Percentiles rank a stretch among this genome's conserved stretches.
These are phyloP conservation scores for Kurtzmaniella cleridarum DNA, from an alignment of 805 yeast species.

Conservation along the genomic window DNA sequence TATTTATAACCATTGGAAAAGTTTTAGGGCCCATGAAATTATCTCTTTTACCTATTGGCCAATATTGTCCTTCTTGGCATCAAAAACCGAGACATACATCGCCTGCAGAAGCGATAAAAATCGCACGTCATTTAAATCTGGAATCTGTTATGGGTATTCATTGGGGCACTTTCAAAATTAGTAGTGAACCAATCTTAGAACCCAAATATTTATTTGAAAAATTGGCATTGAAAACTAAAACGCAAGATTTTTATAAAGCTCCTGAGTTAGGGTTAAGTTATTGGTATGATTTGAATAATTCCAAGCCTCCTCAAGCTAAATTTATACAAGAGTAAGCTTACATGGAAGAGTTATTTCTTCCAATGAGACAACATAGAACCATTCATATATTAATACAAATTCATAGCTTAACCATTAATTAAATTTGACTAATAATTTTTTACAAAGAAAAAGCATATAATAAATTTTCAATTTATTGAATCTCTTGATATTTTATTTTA, in stretches of 20 bases:
- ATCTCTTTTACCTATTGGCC: conserved; percentile 88
- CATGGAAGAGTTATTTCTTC: too few relatives aligned
- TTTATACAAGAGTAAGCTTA: too few relatives aligned
- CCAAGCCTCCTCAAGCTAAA: conserved; percentile 1
- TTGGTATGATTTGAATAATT: conserved; percentile 37
- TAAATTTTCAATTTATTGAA: not conserved
- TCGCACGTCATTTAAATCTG: conserved; percentile 59
- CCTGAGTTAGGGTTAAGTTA: conserved; percentile 78
- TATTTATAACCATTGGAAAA: conserved; percentile 62
- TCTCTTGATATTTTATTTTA: not conserved
- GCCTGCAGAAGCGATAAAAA: conserved; percentile 70
- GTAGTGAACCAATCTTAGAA: conserved; percentile 83
- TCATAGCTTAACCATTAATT: not conserved
- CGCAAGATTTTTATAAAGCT: conserved; percentile 40
- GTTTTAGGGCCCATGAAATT: conserved; percentile 53
- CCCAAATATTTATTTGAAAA: conserved; percentile 60
- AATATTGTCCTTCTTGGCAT: conserved; percentile 93
- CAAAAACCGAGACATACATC: conserved; percentile 83
- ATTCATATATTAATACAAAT: too few relatives aligned
- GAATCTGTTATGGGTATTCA: conserved; percentile 78
- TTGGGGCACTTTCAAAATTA: conserved; percentile 92
- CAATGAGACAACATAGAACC: too few relatives aligned
- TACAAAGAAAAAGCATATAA: not conserved
- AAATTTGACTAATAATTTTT: too few relatives aligned
- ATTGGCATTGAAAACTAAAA: conserved; percentile 39